phyloP scores from a whole-genome alignment of 352 stramenopile genomes.

The Phytophthora pisi region DNA sequence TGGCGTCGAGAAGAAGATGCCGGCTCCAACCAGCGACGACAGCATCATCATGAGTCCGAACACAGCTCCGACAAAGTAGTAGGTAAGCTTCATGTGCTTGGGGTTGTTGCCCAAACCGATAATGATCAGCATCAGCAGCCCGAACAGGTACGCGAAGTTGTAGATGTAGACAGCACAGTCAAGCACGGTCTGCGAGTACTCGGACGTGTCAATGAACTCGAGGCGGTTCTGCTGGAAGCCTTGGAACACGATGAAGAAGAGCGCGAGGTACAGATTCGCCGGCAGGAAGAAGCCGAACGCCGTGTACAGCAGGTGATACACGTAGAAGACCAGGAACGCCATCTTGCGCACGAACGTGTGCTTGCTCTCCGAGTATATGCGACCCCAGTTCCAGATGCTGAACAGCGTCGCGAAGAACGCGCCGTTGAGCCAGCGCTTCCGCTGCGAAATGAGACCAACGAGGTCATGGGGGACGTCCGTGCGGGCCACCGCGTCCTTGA shows the following conservation, averaged over 20 bases:
- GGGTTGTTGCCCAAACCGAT: slow-evolving; percentile 88
- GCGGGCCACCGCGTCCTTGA: slow-evolving; percentile 80
- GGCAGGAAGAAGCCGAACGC: slow-evolving; percentile 76
- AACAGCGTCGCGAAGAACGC: slow-evolving; percentile 90
- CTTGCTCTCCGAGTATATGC: slow-evolving; percentile 83
- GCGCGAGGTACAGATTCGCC: slow-evolving; percentile 83
- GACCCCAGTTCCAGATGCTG: slow-evolving; percentile 85
- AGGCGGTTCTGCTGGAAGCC: slow-evolving; percentile 89
- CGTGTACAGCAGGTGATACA: slow-evolving; percentile 81
- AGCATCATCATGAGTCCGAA: slow-evolving; percentile 86
- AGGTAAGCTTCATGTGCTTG: slow-evolving; percentile 89
- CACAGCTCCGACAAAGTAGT: slow-evolving; percentile 77
- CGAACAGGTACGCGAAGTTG: slow-evolving; percentile 83
- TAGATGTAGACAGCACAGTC: slow-evolving; percentile 77
- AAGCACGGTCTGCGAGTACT: slow-evolving; percentile 58
- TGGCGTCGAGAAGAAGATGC: slow-evolving; percentile 75
- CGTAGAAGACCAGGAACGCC: slow-evolving; percentile 73
- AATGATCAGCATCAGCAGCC: slow-evolving; percentile 83
- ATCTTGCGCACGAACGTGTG: slow-evolving; percentile 78
- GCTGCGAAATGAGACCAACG: slow-evolving; percentile 83
- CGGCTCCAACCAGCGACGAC: slow-evolving; percentile 70
- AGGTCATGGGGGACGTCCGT: slow-evolving; percentile 87
- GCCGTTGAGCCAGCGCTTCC: slow-evolving; percentile 88
- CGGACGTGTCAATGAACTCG: slow-evolving; percentile 81
- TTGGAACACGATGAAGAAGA: slow-evolving; percentile 90